Evolutionary conservation across 495 filamentous ascomycete genomes (phyloP).

Genomic region (Pseudomonodictys pantanalensis): DNA sequence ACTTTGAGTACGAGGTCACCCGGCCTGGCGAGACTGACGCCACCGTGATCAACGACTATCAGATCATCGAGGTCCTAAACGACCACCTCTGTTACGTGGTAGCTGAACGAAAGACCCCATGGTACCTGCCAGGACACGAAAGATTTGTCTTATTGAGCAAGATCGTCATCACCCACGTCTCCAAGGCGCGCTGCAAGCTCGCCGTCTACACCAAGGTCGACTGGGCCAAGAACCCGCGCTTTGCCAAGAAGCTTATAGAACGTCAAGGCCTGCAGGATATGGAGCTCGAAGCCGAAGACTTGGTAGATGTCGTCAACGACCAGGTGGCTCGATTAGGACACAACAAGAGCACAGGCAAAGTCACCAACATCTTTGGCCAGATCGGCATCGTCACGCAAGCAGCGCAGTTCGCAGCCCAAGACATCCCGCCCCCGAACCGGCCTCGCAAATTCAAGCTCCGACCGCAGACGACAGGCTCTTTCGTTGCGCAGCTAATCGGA

Average conservation of each 20-base stretch:
- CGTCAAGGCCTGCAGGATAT: constrained; percentile 77
- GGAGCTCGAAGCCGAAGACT: constrained; percentile 76
- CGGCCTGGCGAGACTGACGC: constrained; percentile 14
- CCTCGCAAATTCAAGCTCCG: constrained; percentile 58
- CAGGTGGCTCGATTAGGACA: constrained; percentile 79
- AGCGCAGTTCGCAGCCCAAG: constrained; percentile 58
- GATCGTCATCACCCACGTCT: constrained; percentile 87
- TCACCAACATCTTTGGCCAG: constrained; percentile 84
- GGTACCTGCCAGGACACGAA: constrained; percentile 80
- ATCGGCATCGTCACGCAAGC: constrained; percentile 70
- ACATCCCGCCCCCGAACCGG: constrained; percentile 43
- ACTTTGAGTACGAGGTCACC: constrained; percentile 63
- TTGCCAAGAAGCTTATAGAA: constrained; percentile 71
- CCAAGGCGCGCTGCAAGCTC: constrained; percentile 89
- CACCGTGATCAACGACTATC: constrained; percentile 67
- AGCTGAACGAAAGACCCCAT: constrained; percentile 81
- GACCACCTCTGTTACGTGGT: constrained; percentile 96
- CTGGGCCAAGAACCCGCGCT: constrained; percentile 67
- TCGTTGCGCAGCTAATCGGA: constrained; percentile 66
- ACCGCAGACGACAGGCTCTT: constrained; percentile 62
- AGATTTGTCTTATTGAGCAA: constrained; percentile 84
- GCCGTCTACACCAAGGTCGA: constrained; percentile 82
- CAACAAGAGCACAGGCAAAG: constrained; percentile 83
- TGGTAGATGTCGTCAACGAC: constrained; percentile 80
- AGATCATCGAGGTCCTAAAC: constrained; percentile 86